Percentiles rank a stretch among this genome's conserved stretches.
These are phyloP conservation scores for Russula sp. DNA, from an alignment of 768 basidiomycete species.

Conservation along the genomic window DNA sequence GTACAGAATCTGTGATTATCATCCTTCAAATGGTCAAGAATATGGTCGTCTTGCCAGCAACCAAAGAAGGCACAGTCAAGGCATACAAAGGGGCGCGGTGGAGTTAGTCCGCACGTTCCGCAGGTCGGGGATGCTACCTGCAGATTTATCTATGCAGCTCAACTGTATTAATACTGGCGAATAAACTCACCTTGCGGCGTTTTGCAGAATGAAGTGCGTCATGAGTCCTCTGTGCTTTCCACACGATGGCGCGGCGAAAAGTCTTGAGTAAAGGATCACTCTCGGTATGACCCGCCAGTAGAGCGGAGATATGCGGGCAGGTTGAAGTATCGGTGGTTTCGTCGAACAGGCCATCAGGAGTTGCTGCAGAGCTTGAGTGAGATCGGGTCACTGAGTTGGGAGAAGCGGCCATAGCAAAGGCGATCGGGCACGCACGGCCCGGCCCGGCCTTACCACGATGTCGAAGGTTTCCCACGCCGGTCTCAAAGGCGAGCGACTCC, in stretches of 20 bases:
- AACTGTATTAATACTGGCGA: not conserved
- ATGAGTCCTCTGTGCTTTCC: slow-evolving; percentile 46
- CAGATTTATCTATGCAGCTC: not conserved
- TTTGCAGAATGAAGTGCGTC: slow-evolving; percentile 48
- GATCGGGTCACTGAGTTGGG: slow-evolving; percentile 16
- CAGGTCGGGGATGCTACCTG: slow-evolving; percentile 59
- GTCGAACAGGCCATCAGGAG: slow-evolving; percentile 16
- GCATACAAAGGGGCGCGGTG: slow-evolving; percentile 66
- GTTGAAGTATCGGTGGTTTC: slow-evolving; percentile 7
- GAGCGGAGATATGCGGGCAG: slow-evolving; percentile 40
- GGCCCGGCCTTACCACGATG: not conserved
- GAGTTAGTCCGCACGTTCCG: slow-evolving; percentile 47
- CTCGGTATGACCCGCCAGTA: slow-evolving; percentile 32
- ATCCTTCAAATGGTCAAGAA: slow-evolving; percentile 49
- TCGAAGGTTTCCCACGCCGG: not conserved
- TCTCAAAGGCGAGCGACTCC: too few relatives aligned
- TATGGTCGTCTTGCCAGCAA: slow-evolving; percentile 62
- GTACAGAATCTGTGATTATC: slow-evolving; percentile 60
- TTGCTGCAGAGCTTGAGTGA: slow-evolving; percentile 10
- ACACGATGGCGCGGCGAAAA: slow-evolving; percentile 49
- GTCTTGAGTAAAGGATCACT: slow-evolving; percentile 36
- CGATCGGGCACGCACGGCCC: not conserved
- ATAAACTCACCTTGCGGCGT: slow-evolving; percentile 52
- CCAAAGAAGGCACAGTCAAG: slow-evolving; percentile 64
- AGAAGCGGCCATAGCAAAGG: slow-evolving; percentile 6